phyloP scores from a whole-genome alignment of 371 early-diverging fungal species.

The Nematocida ausubeli region DNA sequence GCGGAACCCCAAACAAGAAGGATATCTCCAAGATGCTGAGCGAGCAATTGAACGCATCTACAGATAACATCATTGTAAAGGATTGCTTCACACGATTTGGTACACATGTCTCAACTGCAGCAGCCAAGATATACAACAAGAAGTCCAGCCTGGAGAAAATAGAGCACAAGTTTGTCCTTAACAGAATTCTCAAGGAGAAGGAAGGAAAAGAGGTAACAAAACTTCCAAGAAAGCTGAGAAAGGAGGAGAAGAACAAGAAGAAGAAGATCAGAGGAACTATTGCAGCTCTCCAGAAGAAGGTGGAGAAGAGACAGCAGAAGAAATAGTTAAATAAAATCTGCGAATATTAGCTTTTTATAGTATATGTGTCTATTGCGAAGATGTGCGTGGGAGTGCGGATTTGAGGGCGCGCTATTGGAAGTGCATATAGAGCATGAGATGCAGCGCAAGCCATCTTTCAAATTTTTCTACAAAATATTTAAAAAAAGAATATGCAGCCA shows the following conservation, averaged over 20 bases:
- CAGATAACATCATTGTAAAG: slow-evolving; percentile 58
- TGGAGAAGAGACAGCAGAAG: slow-evolving; percentile 60
- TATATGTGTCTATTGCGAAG: background rate
- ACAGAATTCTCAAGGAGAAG: slow-evolving; percentile 42
- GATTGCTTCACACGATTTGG: slow-evolving; percentile 62
- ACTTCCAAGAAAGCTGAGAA: slow-evolving; percentile 60
- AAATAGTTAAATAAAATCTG: slow-evolving; percentile 47
- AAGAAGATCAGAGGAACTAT: slow-evolving; percentile 66
- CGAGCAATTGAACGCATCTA: slow-evolving; percentile 47
- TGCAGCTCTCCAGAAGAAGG: slow-evolving; percentile 60
- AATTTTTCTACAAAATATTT: too few species aligned
- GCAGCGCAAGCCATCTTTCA: too few species aligned
- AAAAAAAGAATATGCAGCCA: too few species aligned
- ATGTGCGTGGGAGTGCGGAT: too few species aligned
- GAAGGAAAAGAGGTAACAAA: slow-evolving; percentile 56
- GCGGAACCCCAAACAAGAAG: slow-evolving; percentile 60
- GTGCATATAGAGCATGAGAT: too few species aligned
- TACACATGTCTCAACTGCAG: slow-evolving; percentile 55
- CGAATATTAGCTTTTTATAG: slow-evolving; percentile 12
- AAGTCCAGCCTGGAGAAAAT: slow-evolving; percentile 50
- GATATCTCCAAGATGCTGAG: slow-evolving; percentile 54
- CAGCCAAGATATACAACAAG: slow-evolving; percentile 62
- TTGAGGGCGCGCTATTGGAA: too few species aligned
- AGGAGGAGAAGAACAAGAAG: slow-evolving; percentile 65
- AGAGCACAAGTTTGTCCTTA: slow-evolving; percentile 60